Percentiles rank a stretch among this genome's conserved stretches.
Conservation (phyloP, 2,329 filamentous ascomycete species). For the Microascus cirrosus region DNA sequence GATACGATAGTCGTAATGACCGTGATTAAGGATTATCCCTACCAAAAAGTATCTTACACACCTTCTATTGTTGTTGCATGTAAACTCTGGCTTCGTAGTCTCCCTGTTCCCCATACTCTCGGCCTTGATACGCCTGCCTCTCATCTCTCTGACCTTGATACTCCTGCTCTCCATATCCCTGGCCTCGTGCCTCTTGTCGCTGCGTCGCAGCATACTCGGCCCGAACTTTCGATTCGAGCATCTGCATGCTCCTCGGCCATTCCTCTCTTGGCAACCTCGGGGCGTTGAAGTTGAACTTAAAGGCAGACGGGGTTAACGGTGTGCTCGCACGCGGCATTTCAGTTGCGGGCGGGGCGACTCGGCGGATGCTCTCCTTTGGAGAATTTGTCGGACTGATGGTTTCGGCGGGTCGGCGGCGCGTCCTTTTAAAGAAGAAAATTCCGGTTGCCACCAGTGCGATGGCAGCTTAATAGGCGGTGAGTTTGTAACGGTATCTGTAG, state of each 20-base stretch:
- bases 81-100: neutral
- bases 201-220: neutral
- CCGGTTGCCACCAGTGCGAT: neutral
- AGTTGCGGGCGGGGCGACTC: too few species aligned
- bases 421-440: neutral
- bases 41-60: too few species aligned
- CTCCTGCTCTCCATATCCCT: neutral
- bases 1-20: too few species aligned
- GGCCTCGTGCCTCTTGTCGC: neutral
- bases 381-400: neutral
- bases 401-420: too few species aligned
- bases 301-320: neutral
- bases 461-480: neutral
- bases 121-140: too few species aligned
- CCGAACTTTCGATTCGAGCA: neutral
- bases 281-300: neutral
- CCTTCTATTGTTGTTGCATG: neutral
- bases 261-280: neutral
- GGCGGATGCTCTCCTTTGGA: neutral
- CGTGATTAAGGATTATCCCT: too few species aligned
- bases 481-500: neutral
- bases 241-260: neutral
- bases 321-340: neutral
- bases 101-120: neutral
- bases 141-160: neutral